Percentiles rank a stretch among this genome's conserved stretches.
Conservation (phyloP, 2,329 filamentous ascomycete species). For the Alternaria burnsii region DNA sequence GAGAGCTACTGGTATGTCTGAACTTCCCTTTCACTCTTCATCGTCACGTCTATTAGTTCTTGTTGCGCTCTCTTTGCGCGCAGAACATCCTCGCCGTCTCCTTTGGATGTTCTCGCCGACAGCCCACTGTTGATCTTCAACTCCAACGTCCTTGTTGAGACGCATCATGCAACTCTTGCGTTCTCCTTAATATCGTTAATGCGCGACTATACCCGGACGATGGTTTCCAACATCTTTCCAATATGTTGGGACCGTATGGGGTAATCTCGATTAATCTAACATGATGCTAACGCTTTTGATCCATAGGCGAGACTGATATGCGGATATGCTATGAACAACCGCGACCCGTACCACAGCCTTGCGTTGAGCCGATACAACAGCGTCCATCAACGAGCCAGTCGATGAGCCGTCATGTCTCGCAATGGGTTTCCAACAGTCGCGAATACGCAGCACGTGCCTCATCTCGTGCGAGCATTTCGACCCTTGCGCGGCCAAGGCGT, state of each 20-base stretch:
- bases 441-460: constrained; percentile 49
- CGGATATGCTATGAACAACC: constrained; percentile 49
- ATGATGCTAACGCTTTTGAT: constrained; percentile 25
- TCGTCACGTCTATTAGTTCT: not conserved
- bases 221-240: constrained; percentile 13
- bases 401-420: constrained; percentile 46
- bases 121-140: not conserved
- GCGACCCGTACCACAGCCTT: constrained; percentile 35
- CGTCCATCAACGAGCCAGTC: constrained; percentile 49
- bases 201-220: constrained; percentile 18
- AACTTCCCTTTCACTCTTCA: constrained; percentile 12
- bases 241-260: constrained; percentile 20
- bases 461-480: constrained; percentile 44
- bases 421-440: constrained; percentile 47
- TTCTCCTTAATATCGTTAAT: constrained; percentile 39
- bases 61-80: not conserved
- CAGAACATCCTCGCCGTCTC: not conserved
- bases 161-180: constrained; percentile 26
- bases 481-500: constrained; percentile 41
- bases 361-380: constrained; percentile 38
- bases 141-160: constrained; percentile 28
- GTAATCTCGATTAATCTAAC: constrained; percentile 10
- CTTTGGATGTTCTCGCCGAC: not conserved
- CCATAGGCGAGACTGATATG: constrained; percentile 35
- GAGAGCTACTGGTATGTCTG: constrained; percentile 40